These are phyloP conservation scores for Blastomyces percursus DNA, from an alignment of 2,329 filamentous ascomycete species.

Conservation along the genomic window DNA sequence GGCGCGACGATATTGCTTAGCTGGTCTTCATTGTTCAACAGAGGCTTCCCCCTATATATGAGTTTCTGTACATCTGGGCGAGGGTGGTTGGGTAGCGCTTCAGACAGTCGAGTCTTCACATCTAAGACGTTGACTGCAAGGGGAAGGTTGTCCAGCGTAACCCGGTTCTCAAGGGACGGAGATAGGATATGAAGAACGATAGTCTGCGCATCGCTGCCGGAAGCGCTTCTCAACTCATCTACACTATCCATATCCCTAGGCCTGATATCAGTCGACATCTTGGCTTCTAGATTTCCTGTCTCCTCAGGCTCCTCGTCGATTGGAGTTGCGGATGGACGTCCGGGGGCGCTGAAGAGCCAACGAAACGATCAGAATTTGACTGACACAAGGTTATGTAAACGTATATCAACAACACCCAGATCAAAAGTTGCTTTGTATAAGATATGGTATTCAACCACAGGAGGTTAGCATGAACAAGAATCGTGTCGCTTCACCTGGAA, in stretches of 20 bases:
- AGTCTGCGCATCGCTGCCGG: conserved; percentile 9
- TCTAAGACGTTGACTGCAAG: conserved; percentile 38
- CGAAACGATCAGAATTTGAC: neutral
- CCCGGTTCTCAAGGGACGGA: conserved; percentile 29
- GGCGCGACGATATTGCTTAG: conserved; percentile 42
- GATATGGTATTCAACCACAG: neutral
- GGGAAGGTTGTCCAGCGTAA: conserved; percentile 29
- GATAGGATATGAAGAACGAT: conserved; percentile 32
- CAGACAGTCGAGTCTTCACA: conserved; percentile 43
- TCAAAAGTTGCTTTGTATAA: neutral
- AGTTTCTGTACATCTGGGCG: conserved; percentile 42
- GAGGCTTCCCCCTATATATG: conserved; percentile 47
- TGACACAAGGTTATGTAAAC: neutral
- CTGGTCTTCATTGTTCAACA: conserved; percentile 39
- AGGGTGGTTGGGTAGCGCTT: conserved; percentile 39
- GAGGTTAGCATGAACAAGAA: neutral
- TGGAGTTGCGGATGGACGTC: too few relatives aligned
- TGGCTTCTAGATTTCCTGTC: neutral
- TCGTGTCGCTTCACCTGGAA: neutral
- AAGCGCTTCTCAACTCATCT: neutral
- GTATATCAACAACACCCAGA: neutral
- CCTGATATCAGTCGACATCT: conserved; percentile 3
- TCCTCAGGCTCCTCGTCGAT: neutral
- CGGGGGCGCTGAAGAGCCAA: too few relatives aligned
- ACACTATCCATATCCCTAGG: neutral